Base-by-base conservation (phyloP, 2,329 filamentous ascomycete species). In the Lasiodiplodia sp. region DNA sequence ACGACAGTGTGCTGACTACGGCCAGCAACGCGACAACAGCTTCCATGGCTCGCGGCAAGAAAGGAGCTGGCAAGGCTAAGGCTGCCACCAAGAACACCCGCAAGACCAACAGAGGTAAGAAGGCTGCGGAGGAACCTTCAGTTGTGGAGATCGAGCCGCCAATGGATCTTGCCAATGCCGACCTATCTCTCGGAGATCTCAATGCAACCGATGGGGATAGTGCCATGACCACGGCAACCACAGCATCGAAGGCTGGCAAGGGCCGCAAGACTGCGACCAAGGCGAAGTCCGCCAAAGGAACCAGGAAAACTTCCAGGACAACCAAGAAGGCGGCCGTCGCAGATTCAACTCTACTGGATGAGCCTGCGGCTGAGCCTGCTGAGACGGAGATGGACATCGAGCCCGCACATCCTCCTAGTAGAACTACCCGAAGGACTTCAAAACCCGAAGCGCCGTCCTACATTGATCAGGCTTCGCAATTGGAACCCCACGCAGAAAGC, bases 1-100 rank as follows among this genome's bases (percentile, higher is more conserved):
- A 89, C 80, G 75, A 87, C 81, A 86, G 87, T 82, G 72, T 86
- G 80, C 75, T 88, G 77, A 81, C 80, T 7, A 78, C 76, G 38
- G 76, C 76, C 31, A 81, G 79, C 5, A 82, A 81, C 38, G 69
- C 80, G 3, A 82, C 83, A 14, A 75, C 79, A 0, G 87, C 75
- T 28, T 79, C 78, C 1, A 73, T 72, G 25, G 74, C 65, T n/a
- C 56, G 51, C 18, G 65, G 73, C 21, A 79, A 78, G 47, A 68
- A 68, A 71, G 77, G 75, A 66, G 70, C 70, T 21, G 71, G 71
- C 11, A 74, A 85, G 70, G 77, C 84, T 1, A 89, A 86, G 75
- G 72, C 73, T 4, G 53, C 73, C 44, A 57, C 69, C 7, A 91
- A 92, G 75, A 76, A 82, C 0, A 82, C 86, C 8, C 80, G 83